Conservation (phyloP, 257 asterid genomes). For the Solanum raphanifolium region DNA sequence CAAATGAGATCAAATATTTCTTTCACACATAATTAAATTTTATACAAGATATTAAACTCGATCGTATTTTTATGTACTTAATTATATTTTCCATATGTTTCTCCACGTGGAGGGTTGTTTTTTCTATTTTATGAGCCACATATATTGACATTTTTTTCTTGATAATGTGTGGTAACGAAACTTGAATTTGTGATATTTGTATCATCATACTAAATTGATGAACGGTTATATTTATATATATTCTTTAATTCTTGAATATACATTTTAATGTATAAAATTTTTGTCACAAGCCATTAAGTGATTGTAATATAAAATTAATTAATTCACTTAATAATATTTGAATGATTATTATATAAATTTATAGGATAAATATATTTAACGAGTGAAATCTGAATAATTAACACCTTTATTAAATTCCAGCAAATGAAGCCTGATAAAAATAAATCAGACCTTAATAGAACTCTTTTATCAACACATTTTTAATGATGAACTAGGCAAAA, state of each 20-base stretch:
- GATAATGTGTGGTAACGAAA: background rate
- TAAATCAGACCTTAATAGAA: background rate
- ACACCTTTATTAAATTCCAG: background rate
- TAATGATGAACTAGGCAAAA: no score
- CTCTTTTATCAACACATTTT: background rate
- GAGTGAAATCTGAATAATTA: background rate
- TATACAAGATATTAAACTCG: background rate
- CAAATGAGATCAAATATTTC: background rate
- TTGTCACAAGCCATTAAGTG: background rate
- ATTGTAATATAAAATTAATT: background rate
- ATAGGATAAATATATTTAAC: background rate
- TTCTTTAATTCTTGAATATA: background rate
- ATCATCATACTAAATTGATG: background rate
- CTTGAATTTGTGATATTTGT: background rate
- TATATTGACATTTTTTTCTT: background rate
- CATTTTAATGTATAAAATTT: rapidly evolving
- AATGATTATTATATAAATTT: background rate
- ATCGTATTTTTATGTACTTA: background rate
- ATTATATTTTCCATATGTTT: background rate
- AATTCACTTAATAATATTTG: background rate
- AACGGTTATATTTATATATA: background rate
- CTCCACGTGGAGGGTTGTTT: background rate
- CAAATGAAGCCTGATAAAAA: background rate
- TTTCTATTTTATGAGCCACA: background rate
- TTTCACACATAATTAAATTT: background rate